Evolutionary conservation across 768 basidiomycete genomes (phyloP), one percentile per base, ranked within the genome.

Genomic region (Termitomyces sp.): DNA sequence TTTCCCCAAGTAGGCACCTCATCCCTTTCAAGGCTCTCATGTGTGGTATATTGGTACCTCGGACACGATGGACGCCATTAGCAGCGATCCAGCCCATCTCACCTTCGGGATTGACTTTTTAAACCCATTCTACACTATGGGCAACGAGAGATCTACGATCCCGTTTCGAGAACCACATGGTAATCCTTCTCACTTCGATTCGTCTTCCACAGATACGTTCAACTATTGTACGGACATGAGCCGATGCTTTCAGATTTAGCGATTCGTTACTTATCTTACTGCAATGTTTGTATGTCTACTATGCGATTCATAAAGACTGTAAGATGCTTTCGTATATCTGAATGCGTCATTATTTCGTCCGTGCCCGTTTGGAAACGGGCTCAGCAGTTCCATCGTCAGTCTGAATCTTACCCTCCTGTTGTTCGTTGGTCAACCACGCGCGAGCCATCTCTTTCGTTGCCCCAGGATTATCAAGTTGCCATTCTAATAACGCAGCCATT

Each of bases 401-500:
- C 63, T 67, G 58, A 66, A 89, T 68, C 44, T 75, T 71, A n/a
- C 84, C 85, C 28, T 79, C 76, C 8, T 66, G 69, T 40, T 78
- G 78, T 67, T 88, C 83, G n/a, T 74, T 72, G 60, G 75, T 73
- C 46, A 98, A 75, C 93, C 93, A 97, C 13, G 70, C 70, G 33
- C 78, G 70, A 69, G 94, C 95, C 4, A 86, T 83, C 6, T 85
- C 88, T 68, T 85, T 84, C 4, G 84, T 82, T 1, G 80, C 82
- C 2, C 78, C 67, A 0, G 95, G 92, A 70, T 94, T 76, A 39
- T 84, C 87, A 7, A 98, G 79, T 67, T 95, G 94, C 96, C 95
- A 98, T 62, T 88, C 84, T 20, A 93, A 69, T 28, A 98, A 80
- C 51, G 79, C 81, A n/a, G 80, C 75, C 20, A 93, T 77, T 7